Evolutionary conservation across 192 early-diverging fungal species (phyloP).

Genomic region (Podila epicladia): DNA sequence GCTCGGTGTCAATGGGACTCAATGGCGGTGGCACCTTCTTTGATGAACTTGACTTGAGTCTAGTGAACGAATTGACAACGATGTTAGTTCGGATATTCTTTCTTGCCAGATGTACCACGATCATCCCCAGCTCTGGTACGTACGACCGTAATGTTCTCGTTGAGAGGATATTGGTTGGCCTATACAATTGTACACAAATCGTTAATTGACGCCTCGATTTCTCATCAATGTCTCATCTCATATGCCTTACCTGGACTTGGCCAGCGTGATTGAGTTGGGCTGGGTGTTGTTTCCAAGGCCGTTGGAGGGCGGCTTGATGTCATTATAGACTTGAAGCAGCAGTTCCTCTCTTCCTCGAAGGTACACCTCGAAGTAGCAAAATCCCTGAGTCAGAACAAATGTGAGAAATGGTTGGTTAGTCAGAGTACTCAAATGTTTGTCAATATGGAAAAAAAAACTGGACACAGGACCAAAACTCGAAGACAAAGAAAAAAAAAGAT

Average conservation of each 20-base stretch:
- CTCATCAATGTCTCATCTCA: background rate
- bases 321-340: conserved; percentile 67
- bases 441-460: background rate
- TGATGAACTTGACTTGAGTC: conserved; percentile 27
- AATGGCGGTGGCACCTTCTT: conserved; percentile 27
- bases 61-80: background rate
- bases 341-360: conserved; percentile 77
- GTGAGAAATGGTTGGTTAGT: background rate
- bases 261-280: conserved; percentile 56
- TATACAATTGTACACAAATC: background rate
- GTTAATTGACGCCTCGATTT: background rate
- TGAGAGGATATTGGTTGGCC: conserved; percentile 38
- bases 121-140: background rate
- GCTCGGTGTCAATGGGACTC: conserved; percentile 50
- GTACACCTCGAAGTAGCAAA: conserved; percentile 71
- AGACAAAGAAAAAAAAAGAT: no score
- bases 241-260: conserved; percentile 55
- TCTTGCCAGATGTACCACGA: background rate
- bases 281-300: conserved; percentile 18
- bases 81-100: background rate
- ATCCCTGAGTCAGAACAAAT: conserved; percentile 57
- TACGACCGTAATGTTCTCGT: conserved; percentile 43
- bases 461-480: background rate
- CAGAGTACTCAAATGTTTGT: background rate
- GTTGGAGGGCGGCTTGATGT: conserved; percentile 37